A percentile compares a stretch with the other conserved stretches of the same genome.
These are phyloP conservation scores for Posidonia oceanica DNA, from an alignment of 116 monocot species.

Conservation along the genomic window DNA sequence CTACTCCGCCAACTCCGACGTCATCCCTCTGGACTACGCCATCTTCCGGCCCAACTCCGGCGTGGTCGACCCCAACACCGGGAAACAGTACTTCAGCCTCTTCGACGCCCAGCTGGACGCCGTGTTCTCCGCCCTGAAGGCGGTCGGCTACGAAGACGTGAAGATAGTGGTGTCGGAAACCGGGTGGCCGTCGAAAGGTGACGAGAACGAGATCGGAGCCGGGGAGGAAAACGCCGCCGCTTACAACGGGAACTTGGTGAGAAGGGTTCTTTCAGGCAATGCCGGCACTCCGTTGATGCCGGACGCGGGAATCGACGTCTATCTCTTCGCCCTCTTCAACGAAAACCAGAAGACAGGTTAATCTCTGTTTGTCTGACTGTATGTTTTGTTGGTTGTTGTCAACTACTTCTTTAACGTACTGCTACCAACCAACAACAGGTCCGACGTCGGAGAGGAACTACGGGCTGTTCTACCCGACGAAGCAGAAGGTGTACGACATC, in stretches of 20 bases:
- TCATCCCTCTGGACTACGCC: constrained; percentile 41
- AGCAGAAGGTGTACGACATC: constrained; percentile 42
- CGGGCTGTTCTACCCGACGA: constrained; percentile 59
- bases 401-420: not conserved
- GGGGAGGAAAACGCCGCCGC: constrained; percentile 44
- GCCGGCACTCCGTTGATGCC: constrained; percentile 45
- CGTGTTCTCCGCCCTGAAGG: constrained; percentile 46
- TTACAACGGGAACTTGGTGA: constrained; percentile 52
- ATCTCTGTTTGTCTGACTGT: no score
- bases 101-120: constrained; percentile 68
- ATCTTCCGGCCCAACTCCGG: constrained; percentile 37
- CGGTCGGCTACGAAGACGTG: constrained; percentile 27
- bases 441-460: constrained; percentile 78
- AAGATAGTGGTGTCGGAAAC: constrained; percentile 58
- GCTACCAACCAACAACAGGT: constrained; percentile 2
- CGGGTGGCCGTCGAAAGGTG: constrained; percentile 79
- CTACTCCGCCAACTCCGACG: constrained; percentile 35
- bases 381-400: no score
- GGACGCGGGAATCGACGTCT: constrained; percentile 25
- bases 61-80: constrained; percentile 18
- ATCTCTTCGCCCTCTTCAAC: constrained; percentile 24
- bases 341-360: constrained; percentile 43
- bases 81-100: constrained; percentile 23
- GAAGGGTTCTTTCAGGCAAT: constrained; percentile 51
- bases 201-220: constrained; percentile 47